Evolutionary conservation across 768 basidiomycete species (phyloP), one percentile per base, ranked within the genome.

Genomic region (Mrakia blollopis): DNA sequence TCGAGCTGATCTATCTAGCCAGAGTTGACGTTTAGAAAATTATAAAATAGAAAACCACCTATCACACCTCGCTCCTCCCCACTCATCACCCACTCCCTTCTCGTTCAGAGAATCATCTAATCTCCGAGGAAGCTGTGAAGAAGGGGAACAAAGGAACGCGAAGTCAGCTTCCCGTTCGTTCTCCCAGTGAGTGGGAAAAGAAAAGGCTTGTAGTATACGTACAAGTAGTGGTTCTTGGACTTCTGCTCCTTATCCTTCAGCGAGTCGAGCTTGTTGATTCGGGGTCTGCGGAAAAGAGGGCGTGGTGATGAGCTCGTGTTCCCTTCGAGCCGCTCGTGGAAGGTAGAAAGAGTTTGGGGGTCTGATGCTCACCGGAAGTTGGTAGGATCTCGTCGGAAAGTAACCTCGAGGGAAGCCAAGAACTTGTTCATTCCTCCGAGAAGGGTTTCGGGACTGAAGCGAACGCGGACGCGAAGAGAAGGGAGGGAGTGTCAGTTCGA

Each of bases 371-470:
- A 62, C 57, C 70, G 44, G 68, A 70, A 94, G 85, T 94, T 93
- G 77, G 94, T 96, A 16, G 96, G 97, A 85, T 99, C 97, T 80
- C 97, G 90, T 78, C 97, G 88, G 90, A 98, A 98, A 1, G 97
- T 98, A 83, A 98, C 96, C 84, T 98, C 94, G 21, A 99, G 87
- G 16, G 92, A 93, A 0, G 92, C 91, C 76, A 99, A 85, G 89
- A 99, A 99, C 80, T 91, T 90, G 86, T 99, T 98, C 95, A 99
- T 98, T 39, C 97, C 97, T 16, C 93, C 91, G 75, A 98, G 86
- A 32, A 99, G 87, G 9, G 93, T 93, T 84, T 98, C 94, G 5
- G 97, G 96, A 78, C 93, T 95, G 81, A 8, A 54, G n/a, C 39
- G 30, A 23, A 41, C 5, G 35, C 18, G 37, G 35, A 9, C 9